These are phyloP conservation scores for Hypomontagnella monticulosa DNA, from an alignment of 495 filamentous ascomycete species.

Conservation along the genomic window DNA sequence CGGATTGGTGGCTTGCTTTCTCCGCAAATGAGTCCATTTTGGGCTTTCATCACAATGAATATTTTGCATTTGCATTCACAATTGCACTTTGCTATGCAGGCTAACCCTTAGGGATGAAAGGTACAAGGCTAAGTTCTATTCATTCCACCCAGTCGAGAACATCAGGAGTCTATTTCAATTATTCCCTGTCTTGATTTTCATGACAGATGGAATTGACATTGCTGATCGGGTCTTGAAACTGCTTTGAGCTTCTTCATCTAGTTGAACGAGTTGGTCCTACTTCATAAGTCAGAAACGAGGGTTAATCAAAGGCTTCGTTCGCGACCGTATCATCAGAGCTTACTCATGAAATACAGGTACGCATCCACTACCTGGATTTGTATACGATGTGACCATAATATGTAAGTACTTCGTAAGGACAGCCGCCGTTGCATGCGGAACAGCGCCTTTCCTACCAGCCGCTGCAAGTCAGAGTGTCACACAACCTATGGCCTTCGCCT, in stretches of 20 bases:
- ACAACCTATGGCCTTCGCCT: conserved; percentile 33
- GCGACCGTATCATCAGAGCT: conserved; percentile 10
- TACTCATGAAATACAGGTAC: not conserved
- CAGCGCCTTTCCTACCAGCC: conserved; percentile 15
- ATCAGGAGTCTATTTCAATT: no score
- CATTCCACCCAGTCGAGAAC: no score
- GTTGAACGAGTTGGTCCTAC: no score
- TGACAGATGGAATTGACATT: no score
- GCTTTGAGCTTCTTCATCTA: no score
- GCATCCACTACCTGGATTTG: not conserved
- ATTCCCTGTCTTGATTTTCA: no score
- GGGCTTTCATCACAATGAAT: conserved; percentile 9
- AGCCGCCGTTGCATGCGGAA: conserved; percentile 24
- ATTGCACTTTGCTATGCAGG: no score
- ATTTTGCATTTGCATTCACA: not conserved
- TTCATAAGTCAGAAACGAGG: not conserved
- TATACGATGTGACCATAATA: conserved; percentile 3
- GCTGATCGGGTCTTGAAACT: no score
- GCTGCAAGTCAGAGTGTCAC: conserved; percentile 29
- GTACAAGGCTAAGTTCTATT: no score
- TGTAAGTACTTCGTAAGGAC: conserved; percentile 13
- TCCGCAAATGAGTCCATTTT: conserved; percentile 22
- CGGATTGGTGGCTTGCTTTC: conserved; percentile 30
- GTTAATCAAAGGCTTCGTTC: conserved; percentile 1
- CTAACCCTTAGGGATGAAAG: no score